These are phyloP conservation scores for Heliosperma pusillum DNA, from an alignment of 148 eudicot species.

Conservation along the genomic window DNA sequence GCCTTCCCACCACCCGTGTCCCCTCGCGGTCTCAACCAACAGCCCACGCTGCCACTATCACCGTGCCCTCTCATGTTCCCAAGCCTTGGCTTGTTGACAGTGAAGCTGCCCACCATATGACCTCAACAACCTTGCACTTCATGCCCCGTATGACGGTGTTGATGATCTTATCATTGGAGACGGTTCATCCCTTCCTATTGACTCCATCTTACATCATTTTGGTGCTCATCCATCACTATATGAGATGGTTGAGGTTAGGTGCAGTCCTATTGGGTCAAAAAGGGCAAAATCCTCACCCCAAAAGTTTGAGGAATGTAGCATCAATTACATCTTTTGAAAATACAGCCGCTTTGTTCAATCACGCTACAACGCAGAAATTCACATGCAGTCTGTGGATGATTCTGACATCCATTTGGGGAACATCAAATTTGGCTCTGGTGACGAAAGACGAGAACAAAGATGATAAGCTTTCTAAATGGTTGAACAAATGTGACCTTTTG, in stretches of 20 bases:
- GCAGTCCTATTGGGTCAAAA: constrained; percentile 22
- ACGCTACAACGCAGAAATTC: constrained; percentile 6
- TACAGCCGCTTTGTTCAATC: constrained; percentile 4
- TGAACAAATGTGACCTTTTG: constrained; percentile 64
- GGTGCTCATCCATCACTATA: constrained; percentile 52
- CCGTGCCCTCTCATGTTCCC: too few relatives aligned
- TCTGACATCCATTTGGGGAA: not conserved
- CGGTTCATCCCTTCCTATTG: too few relatives aligned
- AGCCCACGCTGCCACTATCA: too few relatives aligned
- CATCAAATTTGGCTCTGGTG: constrained; percentile 7
- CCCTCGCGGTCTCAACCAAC: too few relatives aligned
- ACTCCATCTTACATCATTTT: too few relatives aligned
- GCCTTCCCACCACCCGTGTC: too few relatives aligned
- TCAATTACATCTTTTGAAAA: constrained; percentile 18
- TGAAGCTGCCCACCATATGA: too few relatives aligned
- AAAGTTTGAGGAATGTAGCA: constrained; percentile 24
- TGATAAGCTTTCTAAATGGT: constrained; percentile 50
- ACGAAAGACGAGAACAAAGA: constrained; percentile 28
- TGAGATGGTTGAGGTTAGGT: constrained; percentile 77
- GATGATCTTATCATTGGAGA: too few relatives aligned
- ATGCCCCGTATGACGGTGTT: too few relatives aligned
- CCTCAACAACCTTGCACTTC: too few relatives aligned
- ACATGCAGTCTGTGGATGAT: not conserved
- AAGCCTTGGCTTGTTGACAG: too few relatives aligned
- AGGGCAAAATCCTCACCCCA: constrained; percentile 24